Evolutionary conservation across 2,329 filamentous ascomycete species (phyloP).

Genomic region (Mycogone perniciosa): DNA sequence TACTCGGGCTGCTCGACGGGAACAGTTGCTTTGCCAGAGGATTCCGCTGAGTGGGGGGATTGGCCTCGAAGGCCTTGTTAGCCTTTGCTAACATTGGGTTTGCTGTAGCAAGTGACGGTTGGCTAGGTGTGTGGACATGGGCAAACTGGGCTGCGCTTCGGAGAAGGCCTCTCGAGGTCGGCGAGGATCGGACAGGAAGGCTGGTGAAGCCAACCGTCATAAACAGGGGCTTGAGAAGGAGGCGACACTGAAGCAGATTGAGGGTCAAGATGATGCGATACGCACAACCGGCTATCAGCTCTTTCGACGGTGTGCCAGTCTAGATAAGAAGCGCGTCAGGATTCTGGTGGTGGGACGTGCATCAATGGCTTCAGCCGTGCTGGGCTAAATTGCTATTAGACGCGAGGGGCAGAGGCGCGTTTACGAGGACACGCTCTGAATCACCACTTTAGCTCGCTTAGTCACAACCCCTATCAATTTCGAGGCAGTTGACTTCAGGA

Average conservation of each 20-base stretch:
- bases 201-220: conserved; percentile 30
- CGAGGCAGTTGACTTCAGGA: not conserved
- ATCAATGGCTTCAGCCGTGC: conserved; percentile 1
- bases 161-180: conserved; percentile 24
- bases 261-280: not conserved
- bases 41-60: conserved; percentile 27
- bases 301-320: not conserved
- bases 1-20: conserved; percentile 49
- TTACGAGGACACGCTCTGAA: not conserved
- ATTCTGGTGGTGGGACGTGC: conserved; percentile 4
- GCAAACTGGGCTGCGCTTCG: conserved; percentile 20
- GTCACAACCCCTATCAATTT: not conserved
- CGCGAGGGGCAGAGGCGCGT: no score
- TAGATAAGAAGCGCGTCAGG: conserved; percentile 3
- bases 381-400: no score
- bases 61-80: conserved; percentile 34
- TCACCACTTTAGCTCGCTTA: not conserved
- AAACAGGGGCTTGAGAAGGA: conserved; percentile 17
- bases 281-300: no score
- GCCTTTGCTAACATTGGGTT: conserved; percentile 32
- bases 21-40: conserved; percentile 47
- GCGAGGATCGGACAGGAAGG: conserved; percentile 31
- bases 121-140: conserved; percentile 19
- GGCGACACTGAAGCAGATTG: not conserved
- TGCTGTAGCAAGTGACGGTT: conserved; percentile 13